Percentiles rank a stretch among this genome's conserved stretches.
Evolutionary conservation across 768 basidiomycete species (phyloP).

Genomic region (Coprinellus micaceus): DNA sequence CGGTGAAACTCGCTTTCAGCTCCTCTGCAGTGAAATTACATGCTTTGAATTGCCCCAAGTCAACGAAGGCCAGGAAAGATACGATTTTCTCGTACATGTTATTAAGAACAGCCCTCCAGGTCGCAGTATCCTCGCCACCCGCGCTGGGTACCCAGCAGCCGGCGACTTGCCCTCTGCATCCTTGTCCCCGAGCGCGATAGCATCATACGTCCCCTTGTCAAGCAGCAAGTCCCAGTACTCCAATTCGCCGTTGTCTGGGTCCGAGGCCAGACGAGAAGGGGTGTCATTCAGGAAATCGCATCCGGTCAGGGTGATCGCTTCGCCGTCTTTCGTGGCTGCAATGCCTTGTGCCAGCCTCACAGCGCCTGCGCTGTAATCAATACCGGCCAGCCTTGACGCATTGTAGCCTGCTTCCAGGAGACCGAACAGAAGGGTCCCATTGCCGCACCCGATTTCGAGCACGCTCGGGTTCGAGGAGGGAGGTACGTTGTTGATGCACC

Average conservation of each 20-base stretch:
- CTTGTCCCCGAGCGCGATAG: constrained; percentile 69
- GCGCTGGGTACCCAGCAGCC: constrained; percentile 55
- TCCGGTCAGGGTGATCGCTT: constrained; percentile 48
- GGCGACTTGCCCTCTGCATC: constrained; percentile 51
- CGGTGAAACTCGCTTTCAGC: constrained; percentile 50
- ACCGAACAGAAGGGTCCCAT: constrained; percentile 72
- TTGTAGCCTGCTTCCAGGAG: constrained; percentile 66
- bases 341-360: constrained; percentile 60
- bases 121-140: constrained; percentile 54
- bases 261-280: constrained; percentile 33
- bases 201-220: constrained; percentile 90
- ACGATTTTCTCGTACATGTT: constrained; percentile 60
- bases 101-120: constrained; percentile 72
- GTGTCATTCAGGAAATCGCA: constrained; percentile 66
- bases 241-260: constrained; percentile 16
- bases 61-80: neutral
- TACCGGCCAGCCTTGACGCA: constrained; percentile 48
- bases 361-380: constrained; percentile 77
- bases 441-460: constrained; percentile 79
- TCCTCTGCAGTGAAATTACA: constrained; percentile 87
- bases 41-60: constrained; percentile 43
- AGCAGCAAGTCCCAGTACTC: constrained; percentile 68
- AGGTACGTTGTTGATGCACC: constrained; percentile 57
- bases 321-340: constrained; percentile 39
- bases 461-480: constrained; percentile 44